Conservation (phyloP, 306 rosid species). For the Dalbergia cochinchinensis region DNA sequence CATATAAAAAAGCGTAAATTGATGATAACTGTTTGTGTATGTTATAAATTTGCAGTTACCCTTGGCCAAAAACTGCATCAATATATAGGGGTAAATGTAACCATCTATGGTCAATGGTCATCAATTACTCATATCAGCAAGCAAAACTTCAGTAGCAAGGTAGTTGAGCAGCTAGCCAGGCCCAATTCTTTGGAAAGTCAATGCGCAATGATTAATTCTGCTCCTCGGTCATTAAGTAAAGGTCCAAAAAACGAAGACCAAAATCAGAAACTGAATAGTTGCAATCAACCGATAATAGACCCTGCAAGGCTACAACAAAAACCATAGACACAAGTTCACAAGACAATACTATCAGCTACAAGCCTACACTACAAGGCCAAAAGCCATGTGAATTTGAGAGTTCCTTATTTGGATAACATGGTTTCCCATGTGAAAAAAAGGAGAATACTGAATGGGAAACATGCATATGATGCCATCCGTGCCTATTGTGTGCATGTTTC, state of each 20-base stretch:
- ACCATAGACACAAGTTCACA: not conserved
- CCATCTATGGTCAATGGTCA: too few relatives aligned
- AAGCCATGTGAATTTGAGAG: slow-evolving; percentile 49
- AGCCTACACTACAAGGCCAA: not conserved
- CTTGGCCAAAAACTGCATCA: too few relatives aligned
- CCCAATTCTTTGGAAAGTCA: not conserved
- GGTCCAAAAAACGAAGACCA: not conserved
- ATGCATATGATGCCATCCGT: slow-evolving; percentile 39
- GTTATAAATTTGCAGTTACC: too few relatives aligned
- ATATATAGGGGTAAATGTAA: too few relatives aligned
- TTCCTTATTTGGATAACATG: slow-evolving; percentile 41
- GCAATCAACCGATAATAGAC: slow-evolving; percentile 5
- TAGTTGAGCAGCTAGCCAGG: not conserved
- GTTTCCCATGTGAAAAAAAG: slow-evolving; percentile 56
- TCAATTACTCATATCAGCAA: not conserved
- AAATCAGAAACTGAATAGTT: not conserved
- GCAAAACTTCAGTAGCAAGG: not conserved
- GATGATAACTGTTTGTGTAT: too few relatives aligned
- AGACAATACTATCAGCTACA: not conserved
- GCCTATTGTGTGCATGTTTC: not conserved
- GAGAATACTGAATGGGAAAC: slow-evolving; percentile 19
- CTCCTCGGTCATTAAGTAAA: not conserved
- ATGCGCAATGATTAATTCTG: not conserved
- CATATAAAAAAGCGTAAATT: too few relatives aligned
- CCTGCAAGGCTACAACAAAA: not conserved